phyloP scores from a whole-genome alignment of 2,329 filamentous ascomycete species.

The Chalara sp. region DNA sequence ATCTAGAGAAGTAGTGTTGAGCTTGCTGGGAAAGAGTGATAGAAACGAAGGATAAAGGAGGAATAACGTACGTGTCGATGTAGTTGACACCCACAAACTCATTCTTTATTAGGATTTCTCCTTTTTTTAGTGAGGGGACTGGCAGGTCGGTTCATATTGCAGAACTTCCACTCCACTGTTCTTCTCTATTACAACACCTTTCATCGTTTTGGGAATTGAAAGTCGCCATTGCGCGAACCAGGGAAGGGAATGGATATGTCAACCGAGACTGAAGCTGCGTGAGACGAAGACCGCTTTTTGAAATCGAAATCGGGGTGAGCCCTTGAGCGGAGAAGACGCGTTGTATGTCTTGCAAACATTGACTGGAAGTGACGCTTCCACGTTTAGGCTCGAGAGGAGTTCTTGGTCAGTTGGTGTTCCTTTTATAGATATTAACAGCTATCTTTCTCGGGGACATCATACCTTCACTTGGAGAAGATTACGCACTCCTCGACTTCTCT shows the following conservation, averaged over 20 bases:
- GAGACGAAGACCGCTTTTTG: too few relatives aligned
- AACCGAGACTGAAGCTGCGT: not conserved
- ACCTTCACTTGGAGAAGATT: too few relatives aligned
- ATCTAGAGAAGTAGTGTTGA: conserved; percentile 36
- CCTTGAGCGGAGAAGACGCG: too few relatives aligned
- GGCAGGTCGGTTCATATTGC: conserved; percentile 64
- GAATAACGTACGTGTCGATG: conserved; percentile 63
- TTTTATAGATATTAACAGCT: too few relatives aligned
- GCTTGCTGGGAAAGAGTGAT: not conserved
- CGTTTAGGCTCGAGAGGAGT: too few relatives aligned
- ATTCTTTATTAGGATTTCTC: conserved; percentile 74
- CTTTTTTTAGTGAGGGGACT: conserved; percentile 59
- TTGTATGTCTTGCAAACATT: too few relatives aligned
- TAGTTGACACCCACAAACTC: conserved; percentile 77
- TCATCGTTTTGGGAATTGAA: conserved; percentile 32
- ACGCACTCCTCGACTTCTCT: too few relatives aligned
- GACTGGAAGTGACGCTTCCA: too few relatives aligned
- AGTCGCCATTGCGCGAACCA: conserved; percentile 2
- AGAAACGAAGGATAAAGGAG: not conserved
- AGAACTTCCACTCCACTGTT: conserved; percentile 69
- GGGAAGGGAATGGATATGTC: not conserved
- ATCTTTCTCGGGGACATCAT: too few relatives aligned
- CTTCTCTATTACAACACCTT: conserved; percentile 65
- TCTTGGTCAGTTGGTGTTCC: too few relatives aligned
- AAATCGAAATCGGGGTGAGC: too few relatives aligned